phyloP scores from a whole-genome alignment of 257 asterid species.

The Scutellaria baicalensis region DNA sequence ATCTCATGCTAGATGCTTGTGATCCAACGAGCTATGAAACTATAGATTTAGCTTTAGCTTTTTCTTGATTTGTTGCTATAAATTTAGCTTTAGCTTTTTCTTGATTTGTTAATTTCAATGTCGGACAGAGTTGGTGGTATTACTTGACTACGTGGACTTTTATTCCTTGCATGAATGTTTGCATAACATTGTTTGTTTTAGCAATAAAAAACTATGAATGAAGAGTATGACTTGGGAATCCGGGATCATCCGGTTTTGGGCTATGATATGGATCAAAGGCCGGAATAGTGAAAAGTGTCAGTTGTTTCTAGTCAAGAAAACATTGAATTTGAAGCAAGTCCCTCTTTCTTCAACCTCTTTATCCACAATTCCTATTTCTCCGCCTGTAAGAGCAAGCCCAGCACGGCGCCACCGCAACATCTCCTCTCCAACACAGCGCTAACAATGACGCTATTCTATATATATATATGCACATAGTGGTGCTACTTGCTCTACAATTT shows the following conservation, averaged over 20 bases:
- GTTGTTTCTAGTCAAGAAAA: constrained; percentile 14
- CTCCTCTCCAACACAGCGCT: too few relatives aligned
- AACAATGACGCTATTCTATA: too few relatives aligned
- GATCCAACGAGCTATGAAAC: constrained; percentile 13
- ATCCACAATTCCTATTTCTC: constrained; percentile 56
- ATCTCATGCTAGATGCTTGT: constrained; percentile 5
- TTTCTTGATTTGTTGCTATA: constrained; percentile 31
- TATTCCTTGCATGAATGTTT: constrained; percentile 45
- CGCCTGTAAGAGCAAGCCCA: too few relatives aligned
- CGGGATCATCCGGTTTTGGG: constrained; percentile 43
- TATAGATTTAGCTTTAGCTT: constrained; percentile 15
- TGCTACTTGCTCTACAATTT: too few relatives aligned
- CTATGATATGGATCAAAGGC: constrained; percentile 10
- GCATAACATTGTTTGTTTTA: constrained; percentile 36
- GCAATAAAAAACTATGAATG: constrained; percentile 32
- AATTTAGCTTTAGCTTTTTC: too few relatives aligned
- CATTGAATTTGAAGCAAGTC: constrained; percentile 50
- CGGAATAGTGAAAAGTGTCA: constrained; percentile 15
- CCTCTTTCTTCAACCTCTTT: constrained; percentile 53
- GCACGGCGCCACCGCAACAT: too few relatives aligned
- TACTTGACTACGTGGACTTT: constrained; percentile 41
- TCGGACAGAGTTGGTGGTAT: constrained; percentile 32
- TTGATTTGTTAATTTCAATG: constrained; percentile 39
- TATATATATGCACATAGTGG: too few relatives aligned
- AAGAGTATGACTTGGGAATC: constrained; percentile 50